These are phyloP conservation scores for Wickerhamiella slavikovae DNA, from an alignment of 805 yeast species.

Conservation along the genomic window DNA sequence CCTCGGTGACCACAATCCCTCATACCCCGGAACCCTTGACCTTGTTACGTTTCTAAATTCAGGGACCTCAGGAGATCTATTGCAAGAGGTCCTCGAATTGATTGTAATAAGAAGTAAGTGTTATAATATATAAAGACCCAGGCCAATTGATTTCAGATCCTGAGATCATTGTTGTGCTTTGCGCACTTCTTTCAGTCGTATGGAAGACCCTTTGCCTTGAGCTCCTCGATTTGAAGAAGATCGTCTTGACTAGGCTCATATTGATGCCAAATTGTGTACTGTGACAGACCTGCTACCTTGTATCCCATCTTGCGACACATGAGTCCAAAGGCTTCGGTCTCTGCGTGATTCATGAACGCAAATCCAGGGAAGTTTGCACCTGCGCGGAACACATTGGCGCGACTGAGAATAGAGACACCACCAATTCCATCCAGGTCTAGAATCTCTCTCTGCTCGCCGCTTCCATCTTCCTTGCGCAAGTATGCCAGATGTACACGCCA, in stretches of 20 bases:
- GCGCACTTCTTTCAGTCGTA: conserved; percentile 7
- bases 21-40: too few species aligned
- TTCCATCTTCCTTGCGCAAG: conserved; percentile 84
- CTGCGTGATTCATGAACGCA: conserved; percentile 90
- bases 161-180: too few species aligned
- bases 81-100: not conserved
- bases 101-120: not conserved
- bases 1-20: too few species aligned
- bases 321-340: conserved; percentile 93
- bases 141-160: too few species aligned
- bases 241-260: conserved; percentile 93
- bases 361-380: conserved; percentile 96
- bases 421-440: conserved; percentile 94
- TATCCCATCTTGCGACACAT: conserved; percentile 75
- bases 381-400: conserved; percentile 63
- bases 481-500: conserved; percentile 97
- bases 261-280: conserved; percentile 92
- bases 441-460: conserved; percentile 53
- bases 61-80: not conserved
- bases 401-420: conserved; percentile 81
- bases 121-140: too few species aligned
- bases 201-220: conserved; percentile 15
- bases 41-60: too few species aligned
- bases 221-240: conserved; percentile 39
- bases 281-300: conserved; percentile 79